phyloP scores from a whole-genome alignment of 306 rosid genomes.

The Cucumis hystrix region DNA sequence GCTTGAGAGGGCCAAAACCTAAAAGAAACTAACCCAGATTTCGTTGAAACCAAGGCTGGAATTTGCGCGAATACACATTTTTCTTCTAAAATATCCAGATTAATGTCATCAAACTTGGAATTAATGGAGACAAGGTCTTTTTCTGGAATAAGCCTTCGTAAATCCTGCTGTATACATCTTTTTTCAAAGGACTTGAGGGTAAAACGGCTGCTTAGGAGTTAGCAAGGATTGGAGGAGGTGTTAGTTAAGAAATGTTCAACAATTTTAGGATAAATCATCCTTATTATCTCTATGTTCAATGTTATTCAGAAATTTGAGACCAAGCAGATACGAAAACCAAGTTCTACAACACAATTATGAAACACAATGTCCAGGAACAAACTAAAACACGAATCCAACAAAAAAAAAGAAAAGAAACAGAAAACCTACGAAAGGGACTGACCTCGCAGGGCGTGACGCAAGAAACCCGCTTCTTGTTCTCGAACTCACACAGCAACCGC shows the following conservation, averaged over 20 bases:
- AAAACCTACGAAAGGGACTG: neutral
- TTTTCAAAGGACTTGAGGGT: too few species aligned
- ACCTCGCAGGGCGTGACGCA: conserved; percentile 61
- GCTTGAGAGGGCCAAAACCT: too few species aligned
- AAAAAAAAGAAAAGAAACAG: neutral
- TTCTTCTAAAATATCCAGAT: too few species aligned
- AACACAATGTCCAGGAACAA: neutral
- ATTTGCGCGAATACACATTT: too few species aligned
- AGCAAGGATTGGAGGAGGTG: too few species aligned
- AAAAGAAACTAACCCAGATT: too few species aligned
- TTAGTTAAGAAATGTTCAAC: neutral
- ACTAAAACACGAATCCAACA: neutral
- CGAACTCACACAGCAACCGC: conserved; percentile 42
- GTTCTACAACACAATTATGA: neutral
- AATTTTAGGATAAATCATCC: neutral
- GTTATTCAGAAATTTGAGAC: neutral
- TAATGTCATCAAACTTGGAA: too few species aligned
- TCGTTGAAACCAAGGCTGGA: too few species aligned
- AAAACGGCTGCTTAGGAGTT: too few species aligned
- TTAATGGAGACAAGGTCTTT: too few species aligned
- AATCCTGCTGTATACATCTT: too few species aligned
- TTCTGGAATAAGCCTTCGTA: too few species aligned
- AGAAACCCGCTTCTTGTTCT: conserved; percentile 39
- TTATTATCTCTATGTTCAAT: neutral
- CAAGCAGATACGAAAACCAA: neutral